These are phyloP conservation scores for Boletus vinaceobasis DNA, from an alignment of 768 basidiomycete species.

Conservation along the genomic window DNA sequence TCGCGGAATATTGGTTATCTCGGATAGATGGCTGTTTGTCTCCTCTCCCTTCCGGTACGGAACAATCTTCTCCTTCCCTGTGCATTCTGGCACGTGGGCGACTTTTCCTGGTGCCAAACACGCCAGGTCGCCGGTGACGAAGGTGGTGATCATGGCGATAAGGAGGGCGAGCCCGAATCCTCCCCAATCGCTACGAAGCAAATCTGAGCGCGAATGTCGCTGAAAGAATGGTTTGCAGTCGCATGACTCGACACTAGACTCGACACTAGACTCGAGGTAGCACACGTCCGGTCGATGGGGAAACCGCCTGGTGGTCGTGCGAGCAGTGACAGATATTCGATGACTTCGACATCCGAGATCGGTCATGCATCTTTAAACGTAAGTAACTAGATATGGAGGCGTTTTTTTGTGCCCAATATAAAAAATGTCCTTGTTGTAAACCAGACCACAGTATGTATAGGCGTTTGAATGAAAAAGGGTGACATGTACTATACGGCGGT, in stretches of 20 bases:
- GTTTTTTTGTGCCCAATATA: too few relatives aligned
- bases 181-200: slow-evolving; percentile 97
- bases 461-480: too few relatives aligned
- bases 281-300: neutral
- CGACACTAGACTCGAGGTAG: too few relatives aligned
- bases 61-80: slow-evolving; percentile 90
- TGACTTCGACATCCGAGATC: slow-evolving; percentile 76
- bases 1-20: slow-evolving; percentile 90
- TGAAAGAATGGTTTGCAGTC: slow-evolving; percentile 88
- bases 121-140: slow-evolving; percentile 75
- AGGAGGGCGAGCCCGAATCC: slow-evolving; percentile 97
- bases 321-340: slow-evolving; percentile 62
- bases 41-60: slow-evolving; percentile 92
- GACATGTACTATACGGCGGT: too few relatives aligned
- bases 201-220: slow-evolving; percentile 92
- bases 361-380: slow-evolving; percentile 47
- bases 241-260: slow-evolving; percentile 70
- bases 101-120: slow-evolving; percentile 97
- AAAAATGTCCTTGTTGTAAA: too few relatives aligned
- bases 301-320: slow-evolving; percentile 20
- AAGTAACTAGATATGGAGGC: too few relatives aligned
- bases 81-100: slow-evolving; percentile 99
- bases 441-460: too few relatives aligned
- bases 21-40: slow-evolving; percentile 96
- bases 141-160: slow-evolving; percentile 75